Conservation (phyloP, 768 basidiomycete genomes). For the Suillus tomentosus region DNA sequence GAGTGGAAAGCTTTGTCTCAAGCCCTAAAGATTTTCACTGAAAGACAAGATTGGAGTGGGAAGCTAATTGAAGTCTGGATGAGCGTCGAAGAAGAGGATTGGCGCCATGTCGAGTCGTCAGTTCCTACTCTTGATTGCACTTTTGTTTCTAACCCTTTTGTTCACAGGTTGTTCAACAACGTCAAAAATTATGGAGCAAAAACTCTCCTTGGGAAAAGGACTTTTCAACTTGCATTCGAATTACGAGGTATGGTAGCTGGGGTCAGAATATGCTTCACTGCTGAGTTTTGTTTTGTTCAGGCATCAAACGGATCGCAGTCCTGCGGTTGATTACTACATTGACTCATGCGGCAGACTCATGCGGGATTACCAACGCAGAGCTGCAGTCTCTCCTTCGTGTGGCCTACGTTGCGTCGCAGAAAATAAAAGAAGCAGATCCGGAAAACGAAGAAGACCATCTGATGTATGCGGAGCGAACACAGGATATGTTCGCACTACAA, state of each 20-base stretch:
- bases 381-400: conserved; percentile 30
- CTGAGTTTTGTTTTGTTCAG: conserved; percentile 7
- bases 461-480: conserved; percentile 18
- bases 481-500: conserved; percentile 27
- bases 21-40: conserved; percentile 23
- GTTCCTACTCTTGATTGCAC: conserved; percentile 6
- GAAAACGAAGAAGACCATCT: conserved; percentile 13
- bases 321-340: conserved; percentile 29
- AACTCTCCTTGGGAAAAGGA: conserved; percentile 12
- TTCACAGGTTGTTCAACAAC: conserved; percentile 19
- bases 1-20: conserved; percentile 22
- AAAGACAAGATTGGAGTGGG: conserved; percentile 25
- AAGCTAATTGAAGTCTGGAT: conserved; percentile 25
- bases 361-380: conserved; percentile 19
- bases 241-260: conserved; percentile 18
- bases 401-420: conserved; percentile 19
- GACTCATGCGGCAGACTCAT: conserved; percentile 13
- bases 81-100: conserved; percentile 27
- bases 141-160: background rate
- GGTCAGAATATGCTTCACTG: background rate
- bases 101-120: conserved; percentile 21
- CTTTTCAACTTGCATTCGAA: conserved; percentile 23
- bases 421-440: conserved; percentile 15
- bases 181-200: conserved; percentile 23
- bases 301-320: conserved; percentile 27